Evolutionary conservation across 305 asterid species (phyloP).

Genomic region (Fraxinus baroniana): DNA sequence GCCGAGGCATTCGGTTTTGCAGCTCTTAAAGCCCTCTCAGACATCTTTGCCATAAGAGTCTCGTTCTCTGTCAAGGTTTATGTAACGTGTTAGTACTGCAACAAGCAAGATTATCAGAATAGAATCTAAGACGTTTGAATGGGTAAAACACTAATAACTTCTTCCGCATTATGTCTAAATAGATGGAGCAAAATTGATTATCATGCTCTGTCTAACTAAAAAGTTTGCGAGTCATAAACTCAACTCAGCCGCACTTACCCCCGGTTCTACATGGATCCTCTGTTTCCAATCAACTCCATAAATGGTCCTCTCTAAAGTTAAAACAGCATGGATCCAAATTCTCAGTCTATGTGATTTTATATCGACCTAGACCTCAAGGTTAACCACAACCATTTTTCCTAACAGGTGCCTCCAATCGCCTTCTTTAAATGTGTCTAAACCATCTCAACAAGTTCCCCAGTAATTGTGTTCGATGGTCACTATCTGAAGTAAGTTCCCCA

Average conservation of each 20-base stretch:
- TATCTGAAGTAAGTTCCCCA: not conserved
- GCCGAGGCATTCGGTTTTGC: slow-evolving; percentile 51
- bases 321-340: not conserved
- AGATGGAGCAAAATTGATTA: not conserved
- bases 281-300: not conserved
- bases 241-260: not conserved
- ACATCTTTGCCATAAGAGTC: slow-evolving; percentile 42
- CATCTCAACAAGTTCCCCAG: not conserved
- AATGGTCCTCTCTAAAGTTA: not conserved
- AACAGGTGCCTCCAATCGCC: not conserved
- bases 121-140: not conserved
- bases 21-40: slow-evolving; percentile 48
- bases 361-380: not conserved
- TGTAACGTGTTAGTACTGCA: not conserved
- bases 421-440: not conserved
- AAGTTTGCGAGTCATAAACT: not conserved
- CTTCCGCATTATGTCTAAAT: not conserved
- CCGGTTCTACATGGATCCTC: not conserved
- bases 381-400: not conserved
- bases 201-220: not conserved
- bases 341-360: not conserved
- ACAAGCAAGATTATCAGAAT: not conserved
- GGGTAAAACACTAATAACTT: not conserved
- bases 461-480: not conserved
- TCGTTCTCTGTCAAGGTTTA: slow-evolving; percentile 35